Evolutionary conservation across 805 yeast genomes (phyloP), one percentile per base, ranked within the genome.

Genomic region (Diddensiella santjacobensis): DNA sequence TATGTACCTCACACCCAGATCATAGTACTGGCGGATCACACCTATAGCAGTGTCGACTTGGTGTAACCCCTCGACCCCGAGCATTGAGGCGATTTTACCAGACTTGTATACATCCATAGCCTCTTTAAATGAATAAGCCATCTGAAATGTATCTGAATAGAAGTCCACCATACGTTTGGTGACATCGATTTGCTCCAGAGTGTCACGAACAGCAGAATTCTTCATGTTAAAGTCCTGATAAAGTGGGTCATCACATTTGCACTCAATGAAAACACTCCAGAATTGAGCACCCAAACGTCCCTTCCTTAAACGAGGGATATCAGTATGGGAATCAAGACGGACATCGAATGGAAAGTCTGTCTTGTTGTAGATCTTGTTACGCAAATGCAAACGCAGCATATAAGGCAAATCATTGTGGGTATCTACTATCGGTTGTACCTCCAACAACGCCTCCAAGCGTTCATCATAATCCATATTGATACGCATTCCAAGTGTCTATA

Each of bases 51-150:
- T 54, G 53, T 75, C 82, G 19, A 71, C 69, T 59, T 75, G 80
- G 58, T 77, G 81, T 24, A 77, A 60, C 3, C 81, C 81, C 59
- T 78, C 81, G 18, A 75, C 72, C 13, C 81, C 82, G 51, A 78
- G 49, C 3, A 79, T 70, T 36, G 76, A 64, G 1, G 79, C 73
- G 30, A 77, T 69, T 51, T 71, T 69, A 3, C 59, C 44, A 1
- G 59, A 50, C 6, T 57, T 50, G 51, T 67, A 76, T 30, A 59
- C 65, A 3, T 58, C 51, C 39, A 71, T 26, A 0, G 79, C 79
- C 31, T 72, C 75, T 22, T 65, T 66, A 0, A 77, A 66, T 15
- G 62, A 69, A 23, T 52, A 50, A 11, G 76, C 79, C 57, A 73
- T 69, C 31, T 63, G 61, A 54, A 77, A 57, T 22, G 66, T 59